Conservation (phyloP, 148 eudicot species). For the Rhododendron ovatum region DNA sequence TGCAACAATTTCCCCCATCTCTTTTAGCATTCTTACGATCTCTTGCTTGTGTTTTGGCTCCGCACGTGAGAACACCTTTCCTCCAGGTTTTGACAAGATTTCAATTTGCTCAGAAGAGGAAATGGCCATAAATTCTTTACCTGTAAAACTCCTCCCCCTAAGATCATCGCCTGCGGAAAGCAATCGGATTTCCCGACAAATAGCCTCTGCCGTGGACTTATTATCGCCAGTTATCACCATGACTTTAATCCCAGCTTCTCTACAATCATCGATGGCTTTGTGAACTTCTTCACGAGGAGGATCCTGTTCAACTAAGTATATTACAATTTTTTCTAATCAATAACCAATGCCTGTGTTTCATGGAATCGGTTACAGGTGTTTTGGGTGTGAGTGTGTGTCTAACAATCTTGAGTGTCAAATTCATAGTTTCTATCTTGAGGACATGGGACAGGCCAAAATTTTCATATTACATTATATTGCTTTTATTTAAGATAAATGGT, state of each 20-base stretch:
- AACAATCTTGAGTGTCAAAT: background rate
- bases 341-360: background rate
- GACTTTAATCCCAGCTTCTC: slow-evolving; percentile 75
- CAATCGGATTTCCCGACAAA: slow-evolving; percentile 64
- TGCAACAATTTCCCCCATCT: slow-evolving; percentile 78
- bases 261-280: slow-evolving; percentile 73
- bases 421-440: background rate
- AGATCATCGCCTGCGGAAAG: slow-evolving; percentile 47
- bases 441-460: background rate
- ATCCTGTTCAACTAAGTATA: slow-evolving; percentile 39
- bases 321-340: background rate
- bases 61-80: slow-evolving; percentile 79
- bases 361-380: background rate
- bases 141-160: slow-evolving; percentile 58
- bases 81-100: slow-evolving; percentile 57
- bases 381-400: background rate
- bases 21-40: slow-evolving; percentile 74
- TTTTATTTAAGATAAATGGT: background rate
- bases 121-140: slow-evolving; percentile 80
- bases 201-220: slow-evolving; percentile 82
- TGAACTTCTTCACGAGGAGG: slow-evolving; percentile 86
- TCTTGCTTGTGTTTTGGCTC: slow-evolving; percentile 96
- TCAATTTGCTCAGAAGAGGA: slow-evolving; percentile 44
- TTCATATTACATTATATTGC: background rate
- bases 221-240: slow-evolving; percentile 92